Evolutionary conservation across 768 basidiomycete species (phyloP).

Genomic region (Stropharia rugosoannulata): DNA sequence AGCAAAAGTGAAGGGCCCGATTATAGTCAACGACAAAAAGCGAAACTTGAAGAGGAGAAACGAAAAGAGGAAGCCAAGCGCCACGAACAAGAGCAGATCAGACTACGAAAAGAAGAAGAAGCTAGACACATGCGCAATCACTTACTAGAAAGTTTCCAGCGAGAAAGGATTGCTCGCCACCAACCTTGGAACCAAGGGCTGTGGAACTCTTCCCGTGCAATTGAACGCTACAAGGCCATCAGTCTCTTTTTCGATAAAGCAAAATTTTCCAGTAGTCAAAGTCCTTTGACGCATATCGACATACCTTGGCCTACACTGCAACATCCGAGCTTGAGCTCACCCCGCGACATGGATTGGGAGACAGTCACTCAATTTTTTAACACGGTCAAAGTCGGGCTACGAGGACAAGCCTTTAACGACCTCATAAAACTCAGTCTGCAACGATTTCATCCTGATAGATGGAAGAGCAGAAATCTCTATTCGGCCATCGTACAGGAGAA

Average conservation of each 20-base stretch:
- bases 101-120: conserved; percentile 19
- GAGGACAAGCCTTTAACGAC: conserved; percentile 57
- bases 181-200: conserved; percentile 56
- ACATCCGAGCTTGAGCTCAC: conserved; percentile 46
- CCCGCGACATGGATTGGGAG: conserved; percentile 71
- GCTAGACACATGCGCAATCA: conserved; percentile 20
- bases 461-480: conserved; percentile 67
- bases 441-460: conserved; percentile 80
- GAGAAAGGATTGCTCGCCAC: conserved; percentile 39
- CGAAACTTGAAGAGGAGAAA: conserved; percentile 29
- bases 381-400: conserved; percentile 49
- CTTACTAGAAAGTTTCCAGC: conserved; percentile 14
- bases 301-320: conserved; percentile 78
- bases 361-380: conserved; percentile 73
- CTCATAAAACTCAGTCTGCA: conserved; percentile 72
- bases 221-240: conserved; percentile 66
- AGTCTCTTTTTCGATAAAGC: conserved; percentile 63
- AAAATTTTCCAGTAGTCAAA: conserved; percentile 46
- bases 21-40: conserved; percentile 45
- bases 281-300: conserved; percentile 56
- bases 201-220: conserved; percentile 66
- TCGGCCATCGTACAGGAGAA: conserved; percentile 55
- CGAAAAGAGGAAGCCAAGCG: conserved; percentile 25
- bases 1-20: conserved; percentile 32
- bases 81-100: conserved; percentile 30